Conservation (phyloP, 2,329 filamentous ascomycete species). For the Aureobasidium sp. region DNA sequence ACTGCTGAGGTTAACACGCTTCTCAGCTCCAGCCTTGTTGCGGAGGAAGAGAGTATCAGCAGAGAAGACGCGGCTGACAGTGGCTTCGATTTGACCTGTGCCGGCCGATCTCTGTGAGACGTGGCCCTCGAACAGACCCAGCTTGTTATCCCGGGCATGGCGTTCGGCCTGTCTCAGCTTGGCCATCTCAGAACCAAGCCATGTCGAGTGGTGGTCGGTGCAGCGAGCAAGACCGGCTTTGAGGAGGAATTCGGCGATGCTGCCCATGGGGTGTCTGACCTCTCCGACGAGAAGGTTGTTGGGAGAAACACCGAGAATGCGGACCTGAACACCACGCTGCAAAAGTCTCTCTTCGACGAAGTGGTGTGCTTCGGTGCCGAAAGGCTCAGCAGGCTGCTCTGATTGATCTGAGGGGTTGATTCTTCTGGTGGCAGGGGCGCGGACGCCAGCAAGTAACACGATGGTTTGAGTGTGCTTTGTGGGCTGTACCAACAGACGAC, state of each 20-base stretch:
- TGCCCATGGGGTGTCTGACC: slow-evolving; percentile 77
- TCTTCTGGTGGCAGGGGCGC: slow-evolving; percentile 82
- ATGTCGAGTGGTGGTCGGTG: slow-evolving; percentile 90
- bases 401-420: slow-evolving; percentile 70
- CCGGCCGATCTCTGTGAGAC: slow-evolving; percentile 57
- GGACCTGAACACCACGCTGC: slow-evolving; percentile 76
- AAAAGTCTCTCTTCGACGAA: slow-evolving; percentile 83
- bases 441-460: slow-evolving; percentile 80
- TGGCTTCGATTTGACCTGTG: slow-evolving; percentile 65
- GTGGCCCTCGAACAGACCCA: slow-evolving; percentile 75
- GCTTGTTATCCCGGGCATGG: slow-evolving; percentile 66
- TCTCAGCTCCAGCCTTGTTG: slow-evolving; percentile 77
- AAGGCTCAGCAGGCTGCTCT: slow-evolving; percentile 79
- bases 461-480: slow-evolving; percentile 85
- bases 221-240: slow-evolving; percentile 85
- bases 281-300: slow-evolving; percentile 87
- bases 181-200: slow-evolving; percentile 85
- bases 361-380: slow-evolving; percentile 77
- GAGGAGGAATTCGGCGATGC: slow-evolving; percentile 85
- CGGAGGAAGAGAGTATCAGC: slow-evolving; percentile 85
- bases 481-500: slow-evolving; percentile 72
- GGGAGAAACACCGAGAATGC: slow-evolving; percentile 78
- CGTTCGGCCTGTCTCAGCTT: slow-evolving; percentile 79
- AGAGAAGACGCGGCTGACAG: slow-evolving; percentile 76
- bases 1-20: slow-evolving; percentile 86